phyloP scores from a whole-genome alignment of 805 yeast genomes.

The Wickerhamomyces canadensis region DNA sequence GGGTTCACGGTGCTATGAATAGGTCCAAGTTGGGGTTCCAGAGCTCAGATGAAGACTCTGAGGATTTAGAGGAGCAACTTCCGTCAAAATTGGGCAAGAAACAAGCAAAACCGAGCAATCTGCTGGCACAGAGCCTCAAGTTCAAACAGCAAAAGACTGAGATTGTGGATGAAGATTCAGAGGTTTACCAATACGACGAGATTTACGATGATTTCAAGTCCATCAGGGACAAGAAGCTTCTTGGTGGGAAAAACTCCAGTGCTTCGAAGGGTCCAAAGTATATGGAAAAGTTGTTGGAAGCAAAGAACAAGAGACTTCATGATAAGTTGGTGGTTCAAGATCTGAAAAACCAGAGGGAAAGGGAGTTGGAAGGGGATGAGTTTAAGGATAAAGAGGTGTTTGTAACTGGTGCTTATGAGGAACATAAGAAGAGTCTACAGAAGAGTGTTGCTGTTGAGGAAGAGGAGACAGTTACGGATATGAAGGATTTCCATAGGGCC shows the following conservation, averaged over 20 bases:
- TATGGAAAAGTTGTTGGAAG: slow-evolving; percentile 35
- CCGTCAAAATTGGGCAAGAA: neutral
- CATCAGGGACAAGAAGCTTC: slow-evolving; percentile 12
- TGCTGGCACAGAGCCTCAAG: slow-evolving; percentile 4
- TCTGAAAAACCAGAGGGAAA: slow-evolving; percentile 30
- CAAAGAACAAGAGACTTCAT: slow-evolving; percentile 39
- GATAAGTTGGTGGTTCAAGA: slow-evolving; percentile 39
- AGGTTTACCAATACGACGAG: slow-evolving; percentile 40
- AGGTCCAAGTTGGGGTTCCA: slow-evolving; percentile 14
- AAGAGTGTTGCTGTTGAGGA: slow-evolving; percentile 5
- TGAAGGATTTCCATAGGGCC: slow-evolving; percentile 3
- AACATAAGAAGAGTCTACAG: slow-evolving; percentile 18
- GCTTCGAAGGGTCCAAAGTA: slow-evolving; percentile 26
- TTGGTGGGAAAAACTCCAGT: slow-evolving; percentile 13
- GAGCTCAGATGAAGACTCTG: slow-evolving; percentile 4
- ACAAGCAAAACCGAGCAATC: neutral
- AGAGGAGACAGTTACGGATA: slow-evolving; percentile 1
- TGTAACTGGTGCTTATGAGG: slow-evolving; percentile 42
- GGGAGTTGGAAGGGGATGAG: slow-evolving; percentile 34
- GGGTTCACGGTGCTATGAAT: too few species aligned
- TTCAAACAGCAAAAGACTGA: slow-evolving; percentile 1
- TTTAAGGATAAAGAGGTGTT: slow-evolving; percentile 37
- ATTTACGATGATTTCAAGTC: slow-evolving; percentile 38
- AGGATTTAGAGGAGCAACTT: neutral
- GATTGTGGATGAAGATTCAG: slow-evolving; percentile 10